Base-by-base conservation (phyloP, 192 early-diverging fungal species). In the Paraglomus brasilianum region DNA sequence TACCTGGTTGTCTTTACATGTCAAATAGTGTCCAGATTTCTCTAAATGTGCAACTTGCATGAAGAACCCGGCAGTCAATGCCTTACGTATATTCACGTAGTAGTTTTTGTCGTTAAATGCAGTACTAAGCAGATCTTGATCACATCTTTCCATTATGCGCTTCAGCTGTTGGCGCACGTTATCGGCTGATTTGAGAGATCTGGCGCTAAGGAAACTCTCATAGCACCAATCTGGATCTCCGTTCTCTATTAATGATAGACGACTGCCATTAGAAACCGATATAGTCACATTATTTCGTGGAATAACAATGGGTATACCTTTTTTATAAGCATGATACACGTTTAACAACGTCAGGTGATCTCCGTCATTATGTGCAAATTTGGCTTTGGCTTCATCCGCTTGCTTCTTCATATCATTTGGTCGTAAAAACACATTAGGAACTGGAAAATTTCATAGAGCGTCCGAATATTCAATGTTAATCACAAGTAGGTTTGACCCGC, bases 41-140 rank as follows among this genome's bases (percentile, higher is more conserved):
- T 97, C 95, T 65, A 92, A 76, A 78, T 98, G 94, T 3, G 93
- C 97, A 7, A 96, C 95, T 76, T 98, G 95, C 98, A 98, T 99
- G 80, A 97, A 99, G 83, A 92, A 98, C 38, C 98, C 98, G 22
- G 95, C 81, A 0, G 88, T 82, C 57, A 99, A 76, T 13, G 96
- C 94, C 75, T 87, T 89, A 53, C 95, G 86, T 66, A 99, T 96
- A 62, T 93, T 93, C 8, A 79, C 81, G 75, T 94, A 97, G 59
- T 94, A 98, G 7, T 75, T 72, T 48, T 79, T 75, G 66, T 88
- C 87, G 68, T 87, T 86, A 75, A 91, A 92, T 24, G 84, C 74
- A 14, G 87, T 90, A 6, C 88, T 91, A 21, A 88, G 70, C 41
- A 95, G 66, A 19, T 86, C 85, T 5, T 95, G 60, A 36, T 88